Conservation (phyloP, 2,329 filamentous ascomycete genomes). For the Moelleriella libera region DNA sequence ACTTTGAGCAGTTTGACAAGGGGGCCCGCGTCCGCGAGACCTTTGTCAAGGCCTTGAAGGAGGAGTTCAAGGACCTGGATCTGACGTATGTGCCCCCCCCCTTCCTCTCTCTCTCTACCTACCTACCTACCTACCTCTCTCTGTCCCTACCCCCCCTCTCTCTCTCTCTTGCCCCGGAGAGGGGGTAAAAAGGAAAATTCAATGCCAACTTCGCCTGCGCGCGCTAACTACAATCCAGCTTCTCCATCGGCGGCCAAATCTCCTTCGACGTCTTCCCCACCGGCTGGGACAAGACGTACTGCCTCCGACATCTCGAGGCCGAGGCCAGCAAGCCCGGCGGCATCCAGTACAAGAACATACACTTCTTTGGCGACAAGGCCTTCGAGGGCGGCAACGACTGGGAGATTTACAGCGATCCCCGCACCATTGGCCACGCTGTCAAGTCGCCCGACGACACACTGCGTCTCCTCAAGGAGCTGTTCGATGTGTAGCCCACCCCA, state of each 20-base stretch:
- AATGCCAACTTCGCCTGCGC: too few species aligned
- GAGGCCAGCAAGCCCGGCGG: constrained; percentile 59
- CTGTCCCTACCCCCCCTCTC: too few species aligned
- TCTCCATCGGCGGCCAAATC: constrained; percentile 92
- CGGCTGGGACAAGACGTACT: constrained; percentile 99
- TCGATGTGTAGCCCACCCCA: constrained; percentile 38
- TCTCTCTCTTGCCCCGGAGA: too few species aligned
- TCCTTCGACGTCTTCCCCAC: constrained; percentile 95
- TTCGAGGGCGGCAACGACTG: constrained; percentile 85
- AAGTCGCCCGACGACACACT: constrained; percentile 71
- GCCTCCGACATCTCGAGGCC: constrained; percentile 70
- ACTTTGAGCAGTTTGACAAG: constrained; percentile 72
- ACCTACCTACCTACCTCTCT: too few species aligned
- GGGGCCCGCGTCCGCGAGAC: constrained; percentile 60
- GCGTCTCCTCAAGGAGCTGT: constrained; percentile 65
- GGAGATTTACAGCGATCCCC: constrained; percentile 74
- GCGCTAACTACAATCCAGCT: constrained; percentile 37
- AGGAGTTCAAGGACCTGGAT: constrained; percentile 70
- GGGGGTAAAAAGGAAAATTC: too few species aligned
- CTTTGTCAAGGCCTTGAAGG: constrained; percentile 63
- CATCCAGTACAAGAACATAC: constrained; percentile 71
- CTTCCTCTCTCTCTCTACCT: neutral
- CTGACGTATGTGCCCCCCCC: constrained; percentile 45
- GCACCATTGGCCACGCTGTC: constrained; percentile 78
- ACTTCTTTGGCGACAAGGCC: constrained; percentile 98